Percentiles rank a stretch among this genome's conserved stretches.
phyloP scores from a whole-genome alignment of 2,329 filamentous ascomycete species.

The Diaporthe citri region DNA sequence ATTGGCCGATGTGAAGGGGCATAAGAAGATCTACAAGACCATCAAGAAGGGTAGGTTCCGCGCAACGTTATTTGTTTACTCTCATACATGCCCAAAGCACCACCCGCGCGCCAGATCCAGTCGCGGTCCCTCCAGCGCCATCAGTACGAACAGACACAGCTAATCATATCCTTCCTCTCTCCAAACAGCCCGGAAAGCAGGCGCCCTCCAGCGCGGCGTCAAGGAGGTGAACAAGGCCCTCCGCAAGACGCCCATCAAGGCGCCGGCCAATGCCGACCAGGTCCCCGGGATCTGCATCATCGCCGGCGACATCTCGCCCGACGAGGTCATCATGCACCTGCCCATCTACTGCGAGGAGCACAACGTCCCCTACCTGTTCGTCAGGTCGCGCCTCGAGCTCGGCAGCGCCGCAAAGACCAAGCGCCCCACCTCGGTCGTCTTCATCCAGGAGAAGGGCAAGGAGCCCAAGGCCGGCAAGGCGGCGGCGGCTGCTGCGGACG shows the following conservation, averaged over 20 bases:
- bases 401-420: conserved; percentile 95
- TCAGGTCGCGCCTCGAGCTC: conserved; percentile 91
- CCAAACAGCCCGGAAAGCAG: conserved; percentile 86
- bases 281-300: conserved; percentile 87
- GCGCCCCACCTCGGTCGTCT: conserved; percentile 95
- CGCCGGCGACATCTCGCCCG: conserved; percentile 96
- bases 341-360: conserved; percentile 98
- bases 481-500: conserved; percentile 59
- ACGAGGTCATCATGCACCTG: conserved; percentile 98
- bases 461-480: conserved; percentile 60
- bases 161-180: conserved; percentile 18
- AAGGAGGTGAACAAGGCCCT: conserved; percentile 99
- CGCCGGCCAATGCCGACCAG: conserved; percentile 65
- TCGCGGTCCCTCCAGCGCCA: neutral
- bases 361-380: conserved; percentile 96
- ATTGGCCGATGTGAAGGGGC: conserved; percentile 81
- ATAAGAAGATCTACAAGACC: conserved; percentile 75
- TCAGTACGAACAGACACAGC: neutral
- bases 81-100: conserved; percentile 20
- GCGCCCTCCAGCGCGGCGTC: conserved; percentile 95
- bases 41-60: conserved; percentile 69
- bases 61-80: conserved; percentile 20
- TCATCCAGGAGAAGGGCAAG: conserved; percentile 76
- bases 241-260: conserved; percentile 84
- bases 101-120: conserved; percentile 40